Base-by-base conservation (phyloP, 805 yeast genomes). In the Candida quercuum region DNA sequence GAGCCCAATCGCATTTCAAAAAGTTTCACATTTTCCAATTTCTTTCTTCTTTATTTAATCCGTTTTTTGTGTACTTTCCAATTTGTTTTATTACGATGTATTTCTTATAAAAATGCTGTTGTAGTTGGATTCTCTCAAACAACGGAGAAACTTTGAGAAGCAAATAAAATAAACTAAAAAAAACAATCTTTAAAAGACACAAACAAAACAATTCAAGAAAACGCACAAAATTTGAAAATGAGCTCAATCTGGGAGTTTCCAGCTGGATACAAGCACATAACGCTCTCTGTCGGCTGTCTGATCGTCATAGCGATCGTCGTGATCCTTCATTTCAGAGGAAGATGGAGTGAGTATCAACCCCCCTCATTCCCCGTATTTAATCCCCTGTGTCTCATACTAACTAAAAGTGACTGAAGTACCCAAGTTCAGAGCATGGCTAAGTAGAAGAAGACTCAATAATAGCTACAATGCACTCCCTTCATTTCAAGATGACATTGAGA, bases 401-500 rank as follows among this genome's bases (percentile, higher is more conserved):
- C n/a, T n/a, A 16, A 11, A 9, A 39, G 14, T 29, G 17, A 36
- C 22, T 14, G 31, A 27, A 52, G 57, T 50, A 3, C 52, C 51
- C 5, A 30, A 33, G 16, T 28, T 48, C 13, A 38, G 44, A 20
- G 49, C 50, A 4, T 52, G 52, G 52, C 20, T 52, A 26, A 44
- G 47, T 9, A 41, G 51, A 18, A 52, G 49, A 30, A 16, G 59
- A 12, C 33, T 57, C 1, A 59, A 56, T 5, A 56, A 59, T 2
- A 46, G 49, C 14, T 45, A 39, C 9, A 36, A 42, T 3, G 34
- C n/a, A n/a, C n/a, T 63, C 17, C 49, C 56, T 4, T 51, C 61
- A 1, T 72, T 72, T 49, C 49, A 54, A 19, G 63, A 64, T n/a
- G 86, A 80, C 49, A 48, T 72, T 10, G 76, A 74, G 32, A 59